Evolutionary conservation across 345 rosid species (phyloP), one percentile per base, ranked within the genome.

Genomic region (Citrus unshiu): DNA sequence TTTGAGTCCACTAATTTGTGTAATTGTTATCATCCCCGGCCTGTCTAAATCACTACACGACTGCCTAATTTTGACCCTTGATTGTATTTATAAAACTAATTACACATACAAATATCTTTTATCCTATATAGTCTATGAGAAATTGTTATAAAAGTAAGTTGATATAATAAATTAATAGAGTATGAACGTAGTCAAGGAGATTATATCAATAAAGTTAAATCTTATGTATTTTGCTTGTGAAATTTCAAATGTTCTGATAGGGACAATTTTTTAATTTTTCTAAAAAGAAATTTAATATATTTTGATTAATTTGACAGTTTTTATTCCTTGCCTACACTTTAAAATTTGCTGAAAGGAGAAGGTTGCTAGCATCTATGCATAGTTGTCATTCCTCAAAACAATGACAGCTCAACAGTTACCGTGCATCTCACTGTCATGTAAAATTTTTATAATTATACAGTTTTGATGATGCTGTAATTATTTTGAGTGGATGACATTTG

Each of bases 331-430:
- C 69, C 69, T 27, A 63, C 70, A 46, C n/a, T 1, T 39, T 2
- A 4, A 46, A 46, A 46, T 56, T 57, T 71, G 5, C 6, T 13
- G 5, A 43, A 68, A 70, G 22, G 10, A 24, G 73, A 58, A 65
- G 9, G 60, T 43, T 3, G 24, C 5, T 19, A 7, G 43, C 24
- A 35, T 63, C 59, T 2, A 51, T 27, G 61, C 70, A 76, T 18
- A 72, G 79, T 40, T 81, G 82, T 81, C 82, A 84, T 80, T 75
- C 80, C 37, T 68, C 58, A 57, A 75, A 76, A 81, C 78, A 81
- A 51, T 46, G 87, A 84, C 87, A 81, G 81, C 83, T 76, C 81
- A 81, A 79, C 87, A 24, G 81, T 78, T 75, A 66, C 77, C 67
- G 72, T 76, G 46, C 76, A 72, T 60, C 65, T 74, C 75, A 51